Base-by-base conservation (phyloP, 495 filamentous ascomycete genomes). In the Hypoxylon lienhwacheense region DNA sequence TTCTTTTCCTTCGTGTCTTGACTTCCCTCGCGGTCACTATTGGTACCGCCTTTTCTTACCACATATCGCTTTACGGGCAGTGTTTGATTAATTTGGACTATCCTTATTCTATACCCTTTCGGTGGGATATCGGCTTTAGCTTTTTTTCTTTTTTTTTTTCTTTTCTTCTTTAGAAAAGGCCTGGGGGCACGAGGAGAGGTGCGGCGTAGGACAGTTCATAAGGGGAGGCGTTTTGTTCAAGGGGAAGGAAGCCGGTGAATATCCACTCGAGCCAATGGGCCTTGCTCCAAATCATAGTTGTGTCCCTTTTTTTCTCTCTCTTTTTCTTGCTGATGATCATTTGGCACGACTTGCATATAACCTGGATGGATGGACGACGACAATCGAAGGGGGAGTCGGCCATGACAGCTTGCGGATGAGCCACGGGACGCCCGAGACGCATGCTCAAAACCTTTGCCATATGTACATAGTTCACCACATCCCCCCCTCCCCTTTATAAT, bases 311-410 rank as follows among this genome's bases (percentile, higher is more conserved):
- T 51, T 12, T 3, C 39, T 55, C 36, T 11, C 19, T 61, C 26
- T 21, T 24, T 55, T 49, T 45, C 28, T 49, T 35, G 32, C 42
- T 48, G 40, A 51, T 61, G 50, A 51, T 51, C 25, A 20, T 32
- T 60, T 47, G 50, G 50, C 35, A 61, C 35, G 50, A 61, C 46
- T 55, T 61, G 51, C 51, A 61, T 61, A 55, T 61, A 55, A n/a
- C 31, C 50, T 46, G 56, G 45, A 53, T 61, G 57, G 57, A 61
- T 40, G 45, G 46, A 52, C 34, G 45, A 39, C 2, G 26, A 46
- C n/a, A 46, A 47, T 2, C 8, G 12, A 7, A 2, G 12, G 17
- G 15, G 48, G 41, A 54, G 40, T 35, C 16, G 31, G n/a, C 33
- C 21, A 26, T 34, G 51, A 26, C 1, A 34, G 29, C 51, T 44